Base-by-base conservation (phyloP, 495 filamentous ascomycete genomes). In the Talaromyces trachyspermus region DNA sequence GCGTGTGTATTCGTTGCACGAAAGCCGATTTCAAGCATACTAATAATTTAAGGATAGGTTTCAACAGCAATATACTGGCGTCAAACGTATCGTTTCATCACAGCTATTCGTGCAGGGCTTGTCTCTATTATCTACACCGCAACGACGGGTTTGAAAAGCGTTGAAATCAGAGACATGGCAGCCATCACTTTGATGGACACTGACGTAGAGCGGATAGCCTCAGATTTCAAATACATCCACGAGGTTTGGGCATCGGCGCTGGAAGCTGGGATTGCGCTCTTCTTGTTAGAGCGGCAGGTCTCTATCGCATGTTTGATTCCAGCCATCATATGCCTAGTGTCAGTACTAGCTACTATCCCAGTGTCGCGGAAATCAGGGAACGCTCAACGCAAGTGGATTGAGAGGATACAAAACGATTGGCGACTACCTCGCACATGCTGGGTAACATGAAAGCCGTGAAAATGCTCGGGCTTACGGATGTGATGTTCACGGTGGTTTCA, bases 41-140 rank as follows among this genome's bases (percentile, higher is more conserved):
- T n/a, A 4, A 9, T 18, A 17, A 17, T n/a, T n/a, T n/a, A n/a
- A n/a, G n/a, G n/a, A n/a, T 10, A 68, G 65, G 35, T 69, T 20
- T 57, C 61, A 6, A 67, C 66, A 56, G 64, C 64, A 4, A 61
- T 68, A 20, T 68, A 50, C 51, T 72, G 75, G 55, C 78, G 84
- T 48, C 61, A 69, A 18, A 74, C 71, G 0, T 76, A 76, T 50
- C 75, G 80, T 0, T 63, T 63, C 10, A 68, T 81, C 17, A 81
- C 74, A 19, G 81, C 79, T 75, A 61, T 70, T 1, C 67, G 82
- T 5, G 80, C 77, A 2, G 70, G 72, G 2, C 62, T 87, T 1
- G 66, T 78, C 9, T 70, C 68, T 3, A 72, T 78, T 53, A 68
- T 85, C 14, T 85, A 79, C 53, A 61, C 60, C 19, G 62, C 68